A percentile compares a stretch with the other conserved stretches of the same genome.
phyloP scores from a whole-genome alignment of 139 green algal genomes.

The Coelastrella sp. region DNA sequence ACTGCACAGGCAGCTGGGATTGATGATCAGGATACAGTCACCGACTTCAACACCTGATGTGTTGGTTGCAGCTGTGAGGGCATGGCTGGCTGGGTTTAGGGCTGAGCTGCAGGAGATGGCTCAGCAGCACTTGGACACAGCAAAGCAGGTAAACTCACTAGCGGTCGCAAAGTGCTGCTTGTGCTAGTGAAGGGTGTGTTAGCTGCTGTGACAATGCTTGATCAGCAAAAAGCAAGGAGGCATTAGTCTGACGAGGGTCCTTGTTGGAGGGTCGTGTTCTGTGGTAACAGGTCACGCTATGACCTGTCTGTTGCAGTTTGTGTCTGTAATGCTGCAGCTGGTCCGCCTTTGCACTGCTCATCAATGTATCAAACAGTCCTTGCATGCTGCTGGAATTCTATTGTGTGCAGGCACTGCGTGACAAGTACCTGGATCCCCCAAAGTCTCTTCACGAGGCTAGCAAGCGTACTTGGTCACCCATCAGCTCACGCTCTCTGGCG shows the following conservation, averaged over 20 bases:
- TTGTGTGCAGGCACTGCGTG: slow-evolving; percentile 27
- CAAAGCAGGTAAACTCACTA: slow-evolving; percentile 1
- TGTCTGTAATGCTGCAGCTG: no score
- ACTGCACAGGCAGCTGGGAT: slow-evolving; percentile 45
- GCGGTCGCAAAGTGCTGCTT: neutral
- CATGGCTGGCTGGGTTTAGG: slow-evolving; percentile 54
- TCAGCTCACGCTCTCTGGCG: slow-evolving; percentile 30
- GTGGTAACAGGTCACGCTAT: no score
- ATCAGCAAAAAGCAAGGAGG: no score
- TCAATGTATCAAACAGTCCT: no score
- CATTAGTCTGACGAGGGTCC: no score
- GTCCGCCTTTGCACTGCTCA: no score
- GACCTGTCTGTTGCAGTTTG: no score
- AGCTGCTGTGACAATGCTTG: no score
- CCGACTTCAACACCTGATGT: slow-evolving; percentile 1
- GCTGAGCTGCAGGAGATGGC: slow-evolving; percentile 36
- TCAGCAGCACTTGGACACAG: neutral
- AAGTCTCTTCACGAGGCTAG: slow-evolving; percentile 60
- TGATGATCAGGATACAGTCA: slow-evolving; percentile 55
- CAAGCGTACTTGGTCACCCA: slow-evolving; percentile 46
- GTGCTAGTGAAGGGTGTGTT: neutral
- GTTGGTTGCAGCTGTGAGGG: slow-evolving; percentile 41
- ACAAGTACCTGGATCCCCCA: slow-evolving; percentile 57
- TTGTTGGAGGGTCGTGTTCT: no score
- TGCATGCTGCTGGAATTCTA: neutral